A percentile compares a stretch with the other conserved stretches of the same genome.
These are phyloP conservation scores for Lomentospora prolificans DNA, from an alignment of 2,329 filamentous ascomycete genomes.

Conservation along the genomic window DNA sequence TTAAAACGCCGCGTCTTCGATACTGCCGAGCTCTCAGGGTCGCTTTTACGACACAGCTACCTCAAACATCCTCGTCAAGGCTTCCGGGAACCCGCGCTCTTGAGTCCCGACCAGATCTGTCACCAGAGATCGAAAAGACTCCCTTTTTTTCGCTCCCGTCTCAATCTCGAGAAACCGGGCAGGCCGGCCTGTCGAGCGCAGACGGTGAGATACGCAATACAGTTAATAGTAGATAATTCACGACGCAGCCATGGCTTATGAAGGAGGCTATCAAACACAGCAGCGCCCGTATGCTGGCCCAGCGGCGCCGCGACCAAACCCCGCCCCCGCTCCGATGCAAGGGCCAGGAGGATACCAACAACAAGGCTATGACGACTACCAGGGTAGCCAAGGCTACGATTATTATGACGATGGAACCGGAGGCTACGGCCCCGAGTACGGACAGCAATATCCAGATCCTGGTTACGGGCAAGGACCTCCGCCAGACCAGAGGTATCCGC, in stretches of 20 bases:
- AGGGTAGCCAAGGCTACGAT: conserved; percentile 35
- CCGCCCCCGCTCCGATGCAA: conserved; percentile 20
- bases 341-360: conserved; percentile 19
- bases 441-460: conserved; percentile 32
- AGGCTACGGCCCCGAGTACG: conserved; percentile 27
- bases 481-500: conserved; percentile 26
- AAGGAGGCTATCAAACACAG: conserved; percentile 34
- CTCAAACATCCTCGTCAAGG: neutral
- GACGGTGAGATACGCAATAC: neutral
- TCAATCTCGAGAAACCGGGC: neutral
- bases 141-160: neutral
- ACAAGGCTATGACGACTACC: conserved; percentile 33
- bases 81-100: too few species aligned
- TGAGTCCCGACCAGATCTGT: too few species aligned
- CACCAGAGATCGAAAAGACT: neutral
- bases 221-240: neutral
- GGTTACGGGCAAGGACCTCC: conserved; percentile 34
- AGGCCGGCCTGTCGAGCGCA: neutral
- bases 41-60: neutral
- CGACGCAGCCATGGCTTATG: conserved; percentile 36
- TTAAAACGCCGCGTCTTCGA: too few species aligned
- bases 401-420: conserved; percentile 29
- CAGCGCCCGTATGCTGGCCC: conserved; percentile 40
- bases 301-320: conserved; percentile 24
- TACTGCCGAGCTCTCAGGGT: neutral